Evolutionary conservation across 73 alveolate genomes (phyloP), one percentile per base, ranked within the genome.

Genomic region (Symbiodinium pilosum): DNA sequence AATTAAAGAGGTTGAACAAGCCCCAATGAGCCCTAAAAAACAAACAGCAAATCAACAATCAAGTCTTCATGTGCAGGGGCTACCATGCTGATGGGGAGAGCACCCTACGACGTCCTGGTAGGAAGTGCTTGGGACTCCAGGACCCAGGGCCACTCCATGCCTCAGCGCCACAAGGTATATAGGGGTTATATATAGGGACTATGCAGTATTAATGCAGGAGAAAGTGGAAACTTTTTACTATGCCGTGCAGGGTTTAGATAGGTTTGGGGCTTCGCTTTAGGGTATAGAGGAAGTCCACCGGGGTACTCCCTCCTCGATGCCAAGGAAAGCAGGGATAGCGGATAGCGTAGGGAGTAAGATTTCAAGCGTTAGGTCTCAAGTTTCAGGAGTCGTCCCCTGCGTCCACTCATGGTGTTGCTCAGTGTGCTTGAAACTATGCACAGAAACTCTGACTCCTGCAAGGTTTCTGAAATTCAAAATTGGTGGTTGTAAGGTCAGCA

Each of bases 61-160:
- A n/a, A n/a, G n/a, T n/a, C n/a, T n/a, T n/a, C n/a, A n/a, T n/a
- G n/a, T n/a, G n/a, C n/a, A n/a, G n/a, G n/a, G n/a, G n/a, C n/a
- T n/a, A n/a, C n/a, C n/a, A n/a, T n/a, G n/a, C n/a, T n/a, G n/a
- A n/a, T n/a, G n/a, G n/a, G n/a, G n/a, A n/a, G n/a, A n/a, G n/a
- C n/a, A n/a, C n/a, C n/a, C n/a, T n/a, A n/a, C n/a, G n/a, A n/a
- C 39, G 30, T 84, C 97, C 97, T 91, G 97, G 97, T 73, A 91
- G 77, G 88, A 91, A 91, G 51, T 91, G 87, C 75, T 93, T 93
- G 83, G 98, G 98, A 43, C 98, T 93, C 98, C 98, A 93, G n/a
- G 83, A 40, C 24, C 98, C 98, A 1, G 98, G 98, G 26, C 98
- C 98, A 28, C 98, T 93, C 98, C 98, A 93, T 8, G 98, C 97